Evolutionary conservation across 176 grass and related monocot genomes (phyloP).

Genomic region (Secale cereale): DNA sequence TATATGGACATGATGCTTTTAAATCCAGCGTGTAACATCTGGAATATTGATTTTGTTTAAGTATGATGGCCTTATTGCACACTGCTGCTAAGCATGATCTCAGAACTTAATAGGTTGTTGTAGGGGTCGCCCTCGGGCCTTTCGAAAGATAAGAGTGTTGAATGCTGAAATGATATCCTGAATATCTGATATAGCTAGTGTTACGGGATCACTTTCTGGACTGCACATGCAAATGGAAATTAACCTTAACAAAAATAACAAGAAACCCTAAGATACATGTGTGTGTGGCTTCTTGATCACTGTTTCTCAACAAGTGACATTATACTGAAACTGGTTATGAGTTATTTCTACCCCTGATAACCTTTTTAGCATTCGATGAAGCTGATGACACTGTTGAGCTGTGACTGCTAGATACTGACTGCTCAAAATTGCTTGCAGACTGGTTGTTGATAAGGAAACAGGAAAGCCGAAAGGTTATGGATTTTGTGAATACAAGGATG

Average conservation of each 20-base stretch:
- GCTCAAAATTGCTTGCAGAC: conserved; percentile 49
- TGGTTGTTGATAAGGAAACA: conserved; percentile 95
- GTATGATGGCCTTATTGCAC: not conserved
- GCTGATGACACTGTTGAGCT: not conserved
- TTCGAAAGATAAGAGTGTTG: not conserved
- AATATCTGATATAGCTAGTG: not conserved
- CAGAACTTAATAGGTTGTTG: not conserved
- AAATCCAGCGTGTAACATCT: not conserved
- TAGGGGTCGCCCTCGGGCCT: not conserved
- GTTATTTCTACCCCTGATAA: not conserved
- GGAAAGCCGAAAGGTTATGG: conserved; percentile 97
- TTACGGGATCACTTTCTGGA: not conserved
- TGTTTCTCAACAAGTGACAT: not conserved
- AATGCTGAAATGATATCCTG: not conserved
- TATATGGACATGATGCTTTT: not conserved
- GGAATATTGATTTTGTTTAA: not conserved
- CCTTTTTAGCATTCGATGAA: not conserved
- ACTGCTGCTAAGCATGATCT: not conserved
- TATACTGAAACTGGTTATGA: not conserved
- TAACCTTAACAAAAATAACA: not conserved
- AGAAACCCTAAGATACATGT: not conserved
- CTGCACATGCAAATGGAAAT: not conserved
- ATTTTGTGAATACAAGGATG: conserved; percentile 98
- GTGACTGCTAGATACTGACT: conserved; percentile 9
- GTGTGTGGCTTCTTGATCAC: not conserved